Evolutionary conservation across 2,329 filamentous ascomycete genomes (phyloP), one percentile per base, ranked within the genome.

Genomic region (Paramyrothecium sp.): DNA sequence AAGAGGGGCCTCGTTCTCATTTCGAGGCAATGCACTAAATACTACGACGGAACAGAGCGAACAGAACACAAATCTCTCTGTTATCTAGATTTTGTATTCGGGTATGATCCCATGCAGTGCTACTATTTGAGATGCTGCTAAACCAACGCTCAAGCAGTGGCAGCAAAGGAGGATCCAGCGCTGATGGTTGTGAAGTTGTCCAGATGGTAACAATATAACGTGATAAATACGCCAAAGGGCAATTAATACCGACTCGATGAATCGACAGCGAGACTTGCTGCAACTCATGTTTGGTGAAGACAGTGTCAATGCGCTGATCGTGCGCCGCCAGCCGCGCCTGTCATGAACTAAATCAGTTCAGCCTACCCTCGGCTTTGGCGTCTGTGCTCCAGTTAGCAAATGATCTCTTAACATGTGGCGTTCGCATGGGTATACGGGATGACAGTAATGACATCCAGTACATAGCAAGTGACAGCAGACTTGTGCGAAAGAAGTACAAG

Each of bases 341-440:
- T 44, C 38, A 19, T 44, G n/a, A 44, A 7, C 13, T 19, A 55
- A 55, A 13, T 48, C 23, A 84, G 60, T 71, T 73, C 60, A 91
- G 77, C 74, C 91, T 92, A 64, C 90, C 89, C 21, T 91, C 88
- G 33, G 85, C 81, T 69, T 88, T 90, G 64, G 89, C 89, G 4
- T 44, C 38, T 44, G 38, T 44, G 3, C 5, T 44, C n/a, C 5
- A 19, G 38, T 44, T 44, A 44, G 38, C 13, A 44, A 30, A 30
- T 10, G 10, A 30, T 5, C 26, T 10, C 26, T 30, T 30, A 10
- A 10, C 26, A 30, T 30, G 5, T 10, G 26, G 10, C 26, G 10
- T 30, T 10, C 26, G 4, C 26, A 5, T 10, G 5, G 10, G 26
- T 5, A 30, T n/a, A n/a, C n/a, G n/a, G 26, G 10, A 10, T 10